Evolutionary conservation across 371 early-diverging fungal genomes (phyloP).

Genomic region (Mortierella sp.): DNA sequence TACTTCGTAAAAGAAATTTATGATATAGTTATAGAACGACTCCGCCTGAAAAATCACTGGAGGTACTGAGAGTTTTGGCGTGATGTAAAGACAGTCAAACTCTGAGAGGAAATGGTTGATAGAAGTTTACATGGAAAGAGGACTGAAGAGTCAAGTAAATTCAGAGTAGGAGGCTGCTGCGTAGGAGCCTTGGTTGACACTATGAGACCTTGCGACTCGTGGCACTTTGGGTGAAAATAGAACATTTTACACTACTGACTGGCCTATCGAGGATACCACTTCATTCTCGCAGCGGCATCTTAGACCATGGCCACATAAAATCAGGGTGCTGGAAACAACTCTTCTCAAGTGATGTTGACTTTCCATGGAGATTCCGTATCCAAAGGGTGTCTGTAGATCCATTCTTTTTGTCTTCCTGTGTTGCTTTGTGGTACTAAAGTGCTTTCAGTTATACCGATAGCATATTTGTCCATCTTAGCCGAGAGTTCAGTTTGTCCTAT

Average conservation of each 20-base stretch:
- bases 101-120: no score
- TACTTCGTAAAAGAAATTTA: no score
- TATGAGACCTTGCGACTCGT: neutral
- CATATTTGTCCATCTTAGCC: neutral
- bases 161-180: no score
- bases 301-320: conserved; percentile 4
- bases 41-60: no score
- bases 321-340: conserved; percentile 5
- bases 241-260: neutral
- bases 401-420: neutral
- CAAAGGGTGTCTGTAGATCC: neutral
- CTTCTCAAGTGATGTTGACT: conserved; percentile 11
- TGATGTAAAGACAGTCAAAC: no score
- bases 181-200: no score
- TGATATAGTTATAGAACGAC: no score
- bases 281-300: neutral
- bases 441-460: conserved; percentile 4
- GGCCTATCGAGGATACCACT: neutral
- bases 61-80: no score
- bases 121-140: no score
- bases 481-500: conserved; percentile 9
- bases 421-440: neutral
- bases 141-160: no score
- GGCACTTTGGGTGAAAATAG: conserved; percentile 6
- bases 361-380: neutral